Evolutionary conservation across 305 asterid genomes (phyloP).

Genomic region (Euphrasia arctica): DNA sequence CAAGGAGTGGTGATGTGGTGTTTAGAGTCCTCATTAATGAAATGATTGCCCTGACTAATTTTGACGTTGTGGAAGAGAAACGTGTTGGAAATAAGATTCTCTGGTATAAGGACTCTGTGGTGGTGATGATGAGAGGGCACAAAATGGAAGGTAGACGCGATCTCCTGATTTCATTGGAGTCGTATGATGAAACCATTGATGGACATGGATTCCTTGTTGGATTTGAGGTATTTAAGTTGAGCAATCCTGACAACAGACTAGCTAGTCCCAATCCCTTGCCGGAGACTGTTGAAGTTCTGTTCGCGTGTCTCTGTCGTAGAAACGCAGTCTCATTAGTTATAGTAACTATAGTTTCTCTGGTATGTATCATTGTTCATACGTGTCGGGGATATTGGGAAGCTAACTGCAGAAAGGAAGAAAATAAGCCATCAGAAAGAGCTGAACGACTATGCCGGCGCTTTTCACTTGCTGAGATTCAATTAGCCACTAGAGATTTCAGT

Average conservation of each 20-base stretch:
- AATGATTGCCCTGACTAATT: conserved; percentile 23
- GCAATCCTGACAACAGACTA: conserved; percentile 9
- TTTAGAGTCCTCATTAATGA: conserved; percentile 32
- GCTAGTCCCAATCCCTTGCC: conserved; percentile 9
- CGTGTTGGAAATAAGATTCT: conserved; percentile 3
- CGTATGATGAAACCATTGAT: conserved; percentile 15
- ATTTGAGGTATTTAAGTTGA: conserved; percentile 5
- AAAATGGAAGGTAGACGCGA: conserved; percentile 25
- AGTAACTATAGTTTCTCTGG: conserved; percentile 17
- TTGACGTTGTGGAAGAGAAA: conserved; percentile 11
- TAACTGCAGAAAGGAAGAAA: no score
- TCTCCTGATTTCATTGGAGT: conserved; percentile 27
- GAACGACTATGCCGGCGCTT: no score
- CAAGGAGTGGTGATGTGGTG: conserved; percentile 10
- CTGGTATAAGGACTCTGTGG: conserved; percentile 29
- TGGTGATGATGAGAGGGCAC: conserved; percentile 25
- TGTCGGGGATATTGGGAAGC: conserved; percentile 20
- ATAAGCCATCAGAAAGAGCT: no score
- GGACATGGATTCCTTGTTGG: not conserved
- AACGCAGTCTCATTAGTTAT: conserved; percentile 18
- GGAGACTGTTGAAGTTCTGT: not conserved
- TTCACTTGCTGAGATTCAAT: no score
- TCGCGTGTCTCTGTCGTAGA: conserved; percentile 7
- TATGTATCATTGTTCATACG: conserved; percentile 20
- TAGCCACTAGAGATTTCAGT: no score